These are phyloP conservation scores for Sugiyamaella americana DNA, from an alignment of 805 yeast genomes.

Conservation along the genomic window DNA sequence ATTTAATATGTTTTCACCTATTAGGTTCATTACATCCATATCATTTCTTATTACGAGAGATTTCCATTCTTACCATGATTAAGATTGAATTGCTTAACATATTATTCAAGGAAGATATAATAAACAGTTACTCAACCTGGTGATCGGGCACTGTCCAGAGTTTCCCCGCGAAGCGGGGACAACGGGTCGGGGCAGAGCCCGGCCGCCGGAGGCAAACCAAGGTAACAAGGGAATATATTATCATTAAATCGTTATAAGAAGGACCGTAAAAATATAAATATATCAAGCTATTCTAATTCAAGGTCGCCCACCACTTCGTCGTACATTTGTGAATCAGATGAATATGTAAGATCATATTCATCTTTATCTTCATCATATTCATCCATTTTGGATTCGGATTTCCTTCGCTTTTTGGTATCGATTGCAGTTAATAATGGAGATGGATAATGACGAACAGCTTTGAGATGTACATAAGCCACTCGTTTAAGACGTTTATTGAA, in stretches of 20 bases:
- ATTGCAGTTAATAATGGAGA: slow-evolving; percentile 33
- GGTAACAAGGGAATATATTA: not conserved
- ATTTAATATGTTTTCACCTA: too few relatives aligned
- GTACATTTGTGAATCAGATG: slow-evolving; percentile 20
- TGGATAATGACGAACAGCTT: slow-evolving; percentile 41
- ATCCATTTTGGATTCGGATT: slow-evolving; percentile 11
- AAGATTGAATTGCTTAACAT: too few relatives aligned
- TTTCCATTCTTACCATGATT: too few relatives aligned
- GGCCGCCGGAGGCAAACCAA: too few relatives aligned
- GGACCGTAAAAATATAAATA: not conserved
- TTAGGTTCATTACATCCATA: too few relatives aligned
- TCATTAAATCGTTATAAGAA: not conserved
- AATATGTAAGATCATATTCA: slow-evolving; percentile 41
- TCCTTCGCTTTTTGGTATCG: not conserved
- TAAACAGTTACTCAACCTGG: not conserved
- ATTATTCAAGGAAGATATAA: too few relatives aligned
- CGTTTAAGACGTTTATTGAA: slow-evolving; percentile 88
- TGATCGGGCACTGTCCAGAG: too few relatives aligned
- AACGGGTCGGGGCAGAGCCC: too few relatives aligned
- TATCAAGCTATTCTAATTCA: slow-evolving; percentile 29
- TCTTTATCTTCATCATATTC: slow-evolving; percentile 32
- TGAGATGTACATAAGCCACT: slow-evolving; percentile 77
- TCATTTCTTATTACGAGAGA: too few relatives aligned
- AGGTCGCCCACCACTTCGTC: slow-evolving; percentile 40
- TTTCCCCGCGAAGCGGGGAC: too few relatives aligned